These are phyloP conservation scores for Raffaelea deltoideospora DNA, from an alignment of 2,329 filamentous ascomycete species.

Conservation along the genomic window DNA sequence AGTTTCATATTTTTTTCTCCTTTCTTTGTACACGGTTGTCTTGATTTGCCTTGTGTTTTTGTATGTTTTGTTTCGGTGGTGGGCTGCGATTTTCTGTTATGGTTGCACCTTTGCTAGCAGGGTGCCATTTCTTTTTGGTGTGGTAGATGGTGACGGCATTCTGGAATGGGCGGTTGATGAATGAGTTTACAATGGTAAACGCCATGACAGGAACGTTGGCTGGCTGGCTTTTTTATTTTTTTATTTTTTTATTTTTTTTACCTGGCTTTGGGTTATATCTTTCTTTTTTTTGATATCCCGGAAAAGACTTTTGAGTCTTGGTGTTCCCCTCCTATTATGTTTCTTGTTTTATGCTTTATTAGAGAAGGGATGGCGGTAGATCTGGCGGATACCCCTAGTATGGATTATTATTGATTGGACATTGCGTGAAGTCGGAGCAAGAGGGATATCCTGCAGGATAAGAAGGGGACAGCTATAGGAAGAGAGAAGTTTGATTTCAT, in stretches of 20 bases:
- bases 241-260: neutral
- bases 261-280: neutral
- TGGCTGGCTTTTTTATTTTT: neutral
- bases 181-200: neutral
- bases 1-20: neutral
- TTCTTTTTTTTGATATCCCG: neutral
- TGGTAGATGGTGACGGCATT: too few relatives aligned
- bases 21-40: neutral
- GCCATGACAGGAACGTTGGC: neutral
- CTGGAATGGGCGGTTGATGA: neutral
- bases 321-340: too few relatives aligned
- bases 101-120: too few relatives aligned
- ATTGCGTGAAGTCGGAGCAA: conserved; percentile 1
- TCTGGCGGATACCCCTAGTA: conserved; percentile 8
- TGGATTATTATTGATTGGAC: conserved; percentile 7
- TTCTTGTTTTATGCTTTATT: conserved; percentile 1
- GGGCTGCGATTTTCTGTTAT: too few relatives aligned
- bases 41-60: neutral
- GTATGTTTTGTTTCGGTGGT: neutral
- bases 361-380: conserved; percentile 5
- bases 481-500: too few relatives aligned
- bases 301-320: too few relatives aligned
- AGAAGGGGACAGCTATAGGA: too few relatives aligned
- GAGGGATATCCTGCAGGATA: too few relatives aligned
- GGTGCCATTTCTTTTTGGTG: too few relatives aligned